These are phyloP conservation scores for Parastagonospora nodorum DNA, from an alignment of 2,329 filamentous ascomycete species.

Conservation along the genomic window DNA sequence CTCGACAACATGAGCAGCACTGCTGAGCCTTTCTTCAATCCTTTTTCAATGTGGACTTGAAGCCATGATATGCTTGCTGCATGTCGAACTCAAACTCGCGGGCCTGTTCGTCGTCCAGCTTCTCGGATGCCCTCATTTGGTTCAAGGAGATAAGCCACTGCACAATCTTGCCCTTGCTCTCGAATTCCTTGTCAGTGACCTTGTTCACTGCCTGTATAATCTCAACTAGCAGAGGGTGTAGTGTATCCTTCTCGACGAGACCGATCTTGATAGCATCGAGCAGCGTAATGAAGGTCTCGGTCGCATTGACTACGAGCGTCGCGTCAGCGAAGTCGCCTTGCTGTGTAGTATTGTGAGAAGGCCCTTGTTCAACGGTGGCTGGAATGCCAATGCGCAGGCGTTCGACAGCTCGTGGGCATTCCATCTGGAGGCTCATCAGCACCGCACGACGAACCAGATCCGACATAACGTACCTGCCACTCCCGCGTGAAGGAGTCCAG, in stretches of 20 bases:
- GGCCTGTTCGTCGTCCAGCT: constrained; percentile 83
- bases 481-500: constrained; percentile 88
- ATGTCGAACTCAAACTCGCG: constrained; percentile 92
- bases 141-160: constrained; percentile 98
- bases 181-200: constrained; percentile 93
- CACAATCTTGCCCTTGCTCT: constrained; percentile 94
- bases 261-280: constrained; percentile 92
- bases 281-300: constrained; percentile 98
- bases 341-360: constrained; percentile 51
- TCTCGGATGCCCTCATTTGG: constrained; percentile 95
- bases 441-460: background rate
- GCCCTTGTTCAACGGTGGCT: constrained; percentile 71
- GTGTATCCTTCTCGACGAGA: constrained; percentile 88
- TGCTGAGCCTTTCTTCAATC: constrained; percentile 23
- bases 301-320: constrained; percentile 81
- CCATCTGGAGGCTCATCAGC: constrained; percentile 65
- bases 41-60: constrained; percentile 73
- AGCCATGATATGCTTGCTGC: constrained; percentile 90
- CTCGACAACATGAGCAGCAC: no score
- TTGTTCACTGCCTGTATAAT: constrained; percentile 98
- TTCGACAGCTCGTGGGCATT: constrained; percentile 92
- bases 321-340: constrained; percentile 56
- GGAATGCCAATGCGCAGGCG: constrained; percentile 90
- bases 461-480: constrained; percentile 76
- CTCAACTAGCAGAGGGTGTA: constrained; percentile 93